Conservation (phyloP, 192 early-diverging fungal species). For the Coemansia nantahalensis region DNA sequence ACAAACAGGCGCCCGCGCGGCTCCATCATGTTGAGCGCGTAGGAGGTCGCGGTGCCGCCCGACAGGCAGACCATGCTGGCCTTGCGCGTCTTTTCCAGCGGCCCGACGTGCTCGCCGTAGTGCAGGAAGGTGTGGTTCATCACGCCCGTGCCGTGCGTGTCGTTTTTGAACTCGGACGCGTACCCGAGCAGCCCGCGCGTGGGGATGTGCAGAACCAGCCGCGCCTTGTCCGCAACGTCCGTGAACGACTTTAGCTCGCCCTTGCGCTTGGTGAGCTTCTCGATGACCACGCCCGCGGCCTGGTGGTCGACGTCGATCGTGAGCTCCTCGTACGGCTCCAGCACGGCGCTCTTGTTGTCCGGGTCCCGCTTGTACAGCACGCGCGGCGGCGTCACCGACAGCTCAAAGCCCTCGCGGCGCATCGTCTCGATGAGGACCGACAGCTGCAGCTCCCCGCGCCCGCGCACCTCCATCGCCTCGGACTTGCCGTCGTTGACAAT, state of each 20-base stretch:
- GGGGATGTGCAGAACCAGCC: slow-evolving; percentile 76
- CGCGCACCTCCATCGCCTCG: slow-evolving; percentile 76
- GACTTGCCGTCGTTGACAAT: slow-evolving; percentile 66
- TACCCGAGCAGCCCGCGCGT: slow-evolving; percentile 82
- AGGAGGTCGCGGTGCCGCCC: slow-evolving; percentile 64
- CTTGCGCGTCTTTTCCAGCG: slow-evolving; percentile 72
- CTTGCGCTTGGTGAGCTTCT: slow-evolving; percentile 82
- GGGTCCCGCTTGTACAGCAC: slow-evolving; percentile 71
- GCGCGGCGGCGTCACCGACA: slow-evolving; percentile 77
- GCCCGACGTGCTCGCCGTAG: slow-evolving; percentile 71
- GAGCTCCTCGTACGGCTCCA: slow-evolving; percentile 84
- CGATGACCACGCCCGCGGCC: slow-evolving; percentile 72
- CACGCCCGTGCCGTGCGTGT: slow-evolving; percentile 78
- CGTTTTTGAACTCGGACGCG: slow-evolving; percentile 85
- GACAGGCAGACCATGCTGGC: slow-evolving; percentile 73
- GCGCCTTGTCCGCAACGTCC: slow-evolving; percentile 67
- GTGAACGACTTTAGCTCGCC: slow-evolving; percentile 74
- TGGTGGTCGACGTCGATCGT: slow-evolving; percentile 75
- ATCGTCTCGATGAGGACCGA: slow-evolving; percentile 87
- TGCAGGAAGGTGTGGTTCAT: slow-evolving; percentile 76
- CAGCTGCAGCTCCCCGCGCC: slow-evolving; percentile 86
- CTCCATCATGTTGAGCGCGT: slow-evolving; percentile 73
- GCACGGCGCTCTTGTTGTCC: slow-evolving; percentile 51
- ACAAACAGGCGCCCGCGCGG: slow-evolving; percentile 80
- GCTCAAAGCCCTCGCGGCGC: slow-evolving; percentile 85